A percentile compares a stretch with the other conserved stretches of the same genome.
These are phyloP conservation scores for Globisporangium cylindrosporum DNA, from an alignment of 352 stramenopile genomes.

Conservation along the genomic window DNA sequence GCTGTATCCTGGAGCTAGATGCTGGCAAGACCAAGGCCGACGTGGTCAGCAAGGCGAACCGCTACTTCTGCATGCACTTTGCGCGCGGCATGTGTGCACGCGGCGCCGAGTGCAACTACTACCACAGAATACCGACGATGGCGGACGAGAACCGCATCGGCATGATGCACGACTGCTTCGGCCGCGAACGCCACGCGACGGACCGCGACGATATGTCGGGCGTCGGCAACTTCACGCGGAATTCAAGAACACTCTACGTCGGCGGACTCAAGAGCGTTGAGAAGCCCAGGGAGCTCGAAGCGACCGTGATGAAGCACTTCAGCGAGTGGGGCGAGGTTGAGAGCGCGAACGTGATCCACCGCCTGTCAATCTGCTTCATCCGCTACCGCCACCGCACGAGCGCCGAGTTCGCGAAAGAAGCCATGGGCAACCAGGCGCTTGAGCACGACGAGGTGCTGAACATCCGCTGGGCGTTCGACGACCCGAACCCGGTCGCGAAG, in stretches of 20 bases:
- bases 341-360: slow-evolving; percentile 91
- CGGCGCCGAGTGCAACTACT: slow-evolving; percentile 90
- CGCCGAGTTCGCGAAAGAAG: slow-evolving; percentile 84
- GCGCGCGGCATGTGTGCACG: slow-evolving; percentile 88
- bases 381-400: slow-evolving; percentile 77
- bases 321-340: slow-evolving; percentile 93
- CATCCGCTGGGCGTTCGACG: slow-evolving; percentile 91
- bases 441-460: slow-evolving; percentile 89
- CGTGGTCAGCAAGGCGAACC: slow-evolving; percentile 76
- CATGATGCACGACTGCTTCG: slow-evolving; percentile 93
- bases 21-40: slow-evolving; percentile 92
- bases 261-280: slow-evolving; percentile 72
- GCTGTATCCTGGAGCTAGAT: slow-evolving; percentile 83
- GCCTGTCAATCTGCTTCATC: slow-evolving; percentile 91
- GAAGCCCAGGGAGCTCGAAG: slow-evolving; percentile 52
- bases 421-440: slow-evolving; percentile 90
- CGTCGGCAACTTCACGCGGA: slow-evolving; percentile 89
- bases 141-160: slow-evolving; percentile 73
- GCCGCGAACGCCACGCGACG: slow-evolving; percentile 85
- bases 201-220: slow-evolving; percentile 93
- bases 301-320: slow-evolving; percentile 85
- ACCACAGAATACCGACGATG: slow-evolving; percentile 83
- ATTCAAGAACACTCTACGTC: slow-evolving; percentile 91
- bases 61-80: slow-evolving; percentile 93
- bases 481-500: slow-evolving; percentile 93